These are phyloP conservation scores for Pestalotiopsis fici DNA, from an alignment of 2,329 filamentous ascomycete genomes.

Conservation along the genomic window DNA sequence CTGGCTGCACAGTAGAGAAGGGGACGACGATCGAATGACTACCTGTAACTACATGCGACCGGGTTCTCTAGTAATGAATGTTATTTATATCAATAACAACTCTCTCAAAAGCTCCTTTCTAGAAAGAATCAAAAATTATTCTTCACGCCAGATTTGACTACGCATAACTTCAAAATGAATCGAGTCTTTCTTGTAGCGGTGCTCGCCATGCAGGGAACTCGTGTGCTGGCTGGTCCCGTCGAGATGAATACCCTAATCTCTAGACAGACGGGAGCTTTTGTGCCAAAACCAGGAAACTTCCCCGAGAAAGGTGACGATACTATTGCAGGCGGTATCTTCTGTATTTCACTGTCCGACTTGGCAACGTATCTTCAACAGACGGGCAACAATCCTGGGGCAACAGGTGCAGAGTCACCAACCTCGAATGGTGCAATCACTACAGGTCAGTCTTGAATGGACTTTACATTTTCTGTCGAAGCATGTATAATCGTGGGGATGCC, in stretches of 20 bases:
- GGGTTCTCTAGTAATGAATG: too few relatives aligned
- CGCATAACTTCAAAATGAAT: neutral
- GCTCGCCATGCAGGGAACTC: neutral
- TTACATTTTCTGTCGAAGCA: too few relatives aligned
- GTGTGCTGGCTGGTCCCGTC: neutral
- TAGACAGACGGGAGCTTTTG: slow-evolving; percentile 12
- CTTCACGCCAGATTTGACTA: neutral
- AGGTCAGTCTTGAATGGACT: neutral
- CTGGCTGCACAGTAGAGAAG: neutral
- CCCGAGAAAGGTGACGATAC: slow-evolving; percentile 21
- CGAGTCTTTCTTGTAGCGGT: neutral
- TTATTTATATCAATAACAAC: too few relatives aligned
- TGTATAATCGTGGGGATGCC: too few relatives aligned
- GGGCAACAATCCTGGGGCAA: slow-evolving; percentile 18
- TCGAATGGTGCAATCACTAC: neutral
- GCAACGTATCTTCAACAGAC: slow-evolving; percentile 15
- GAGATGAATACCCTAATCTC: neutral
- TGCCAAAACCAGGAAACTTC: slow-evolving; percentile 19
- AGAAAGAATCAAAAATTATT: too few relatives aligned
- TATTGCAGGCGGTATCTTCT: slow-evolving; percentile 22
- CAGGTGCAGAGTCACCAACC: slow-evolving; percentile 15
- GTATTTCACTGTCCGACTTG: slow-evolving; percentile 20
- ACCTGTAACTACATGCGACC: neutral
- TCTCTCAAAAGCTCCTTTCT: too few relatives aligned
- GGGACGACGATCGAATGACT: neutral